Base-by-base conservation (phyloP, 2,329 filamentous ascomycete genomes). In the Leptographium flavum region DNA sequence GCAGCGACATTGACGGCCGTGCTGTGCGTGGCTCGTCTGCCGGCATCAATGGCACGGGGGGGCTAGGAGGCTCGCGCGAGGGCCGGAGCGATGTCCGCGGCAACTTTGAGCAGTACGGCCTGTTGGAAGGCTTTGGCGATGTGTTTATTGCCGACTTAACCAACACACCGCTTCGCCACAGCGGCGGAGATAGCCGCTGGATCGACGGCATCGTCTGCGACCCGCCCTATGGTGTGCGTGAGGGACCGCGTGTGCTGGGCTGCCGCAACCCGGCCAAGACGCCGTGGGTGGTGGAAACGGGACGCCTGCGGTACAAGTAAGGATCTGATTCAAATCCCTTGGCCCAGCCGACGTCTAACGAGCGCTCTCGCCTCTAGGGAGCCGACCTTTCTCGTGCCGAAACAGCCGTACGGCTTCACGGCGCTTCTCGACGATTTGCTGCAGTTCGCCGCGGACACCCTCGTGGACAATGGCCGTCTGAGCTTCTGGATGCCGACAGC, bases 401-500 rank as follows among this genome's bases (percentile, higher is more conserved):
- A 94, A 61, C 81, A 80, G 56, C 87, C 88, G 0, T 98, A 98
- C 61, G 86, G 86, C 54, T 96, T 98, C 60, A 70, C 83, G 33
- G 82, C 85, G 6, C 87, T 98, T 77, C 72, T 95, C 19, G 80
- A 87, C 56, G 87, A 96, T 59, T 87, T 98, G 43, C 72, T 96
- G 6, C 73, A 79, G 19, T 96, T 98, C 57, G 80, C 87, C 5
- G 74, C 79, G 1, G 68, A 74, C 13, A 85, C 81, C 1, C 69
- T 98, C 1, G 84, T 94, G 8, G 79, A 86, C 43, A 65, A 77
- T 50, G 92, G 87, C 0, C 72, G 92, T 25, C 61, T 98, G 10
- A 85, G 83, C 8, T 93, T 98, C 68, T 98, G 92, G 92, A 94
- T 96, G 85, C 92, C 92, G 0, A 94, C 87, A 0, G 81, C 87